These are phyloP conservation scores for Orbilia blumenaviensis DNA, from an alignment of 2,329 filamentous ascomycete genomes.

Conservation along the genomic window DNA sequence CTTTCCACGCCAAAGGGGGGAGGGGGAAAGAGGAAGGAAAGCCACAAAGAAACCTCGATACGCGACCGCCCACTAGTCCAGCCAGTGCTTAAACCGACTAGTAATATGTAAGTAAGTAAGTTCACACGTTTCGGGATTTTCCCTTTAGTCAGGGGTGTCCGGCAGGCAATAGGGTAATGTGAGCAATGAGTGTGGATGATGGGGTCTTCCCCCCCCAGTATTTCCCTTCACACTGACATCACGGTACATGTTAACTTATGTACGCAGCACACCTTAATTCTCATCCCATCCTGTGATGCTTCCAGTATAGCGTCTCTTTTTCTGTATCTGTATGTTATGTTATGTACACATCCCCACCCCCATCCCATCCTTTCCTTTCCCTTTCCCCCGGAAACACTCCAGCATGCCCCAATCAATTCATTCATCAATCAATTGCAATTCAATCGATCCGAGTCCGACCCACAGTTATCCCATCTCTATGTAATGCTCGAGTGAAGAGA, in stretches of 20 bases:
- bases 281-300: not conserved
- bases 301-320: not conserved
- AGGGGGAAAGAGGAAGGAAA: not conserved
- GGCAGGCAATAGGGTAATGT: not conserved
- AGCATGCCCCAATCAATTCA: too few relatives aligned
- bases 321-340: too few relatives aligned
- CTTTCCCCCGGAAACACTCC: constrained; percentile 7
- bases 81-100: too few relatives aligned
- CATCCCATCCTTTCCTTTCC: too few relatives aligned
- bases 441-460: too few relatives aligned
- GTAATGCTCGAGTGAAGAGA: not conserved
- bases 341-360: too few relatives aligned
- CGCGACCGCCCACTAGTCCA: constrained; percentile 15
- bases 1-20: constrained; percentile 13
- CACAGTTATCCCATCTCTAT: too few relatives aligned
- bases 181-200: too few relatives aligned
- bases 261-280: too few relatives aligned
- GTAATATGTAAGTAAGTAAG: not conserved
- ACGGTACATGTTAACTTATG: constrained; percentile 36
- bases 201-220: not conserved
- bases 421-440: too few relatives aligned
- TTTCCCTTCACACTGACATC: constrained; percentile 39
- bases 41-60: constrained; percentile 38
- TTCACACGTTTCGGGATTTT: constrained; percentile 15
- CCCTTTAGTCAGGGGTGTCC: constrained; percentile 1